Base-by-base conservation (phyloP, 2,329 filamentous ascomycete species). In the Colletotrichum truncatum region DNA sequence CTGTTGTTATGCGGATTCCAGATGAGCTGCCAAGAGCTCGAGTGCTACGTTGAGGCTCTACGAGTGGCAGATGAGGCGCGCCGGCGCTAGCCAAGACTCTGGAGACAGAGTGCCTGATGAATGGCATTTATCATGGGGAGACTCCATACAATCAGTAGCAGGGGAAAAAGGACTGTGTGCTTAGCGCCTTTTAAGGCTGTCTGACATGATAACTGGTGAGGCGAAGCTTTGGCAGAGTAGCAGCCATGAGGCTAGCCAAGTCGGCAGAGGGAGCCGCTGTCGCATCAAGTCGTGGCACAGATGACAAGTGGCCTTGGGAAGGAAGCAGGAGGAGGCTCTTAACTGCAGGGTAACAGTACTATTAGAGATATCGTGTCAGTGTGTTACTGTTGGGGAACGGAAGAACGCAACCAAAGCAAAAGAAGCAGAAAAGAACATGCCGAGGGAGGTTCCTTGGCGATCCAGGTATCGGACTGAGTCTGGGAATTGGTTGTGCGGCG, bases 401-500 rank as follows among this genome's bases (percentile, higher is more conserved):
- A 38, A 63, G 18, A 39, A 41, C 32, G 41, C 39, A 38, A 32
- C 43, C 43, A 48, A n/a, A 49, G 54, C 48, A 52, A 4, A 18
- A 34, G 16, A 21, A 28, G 21, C 28, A 64, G 45, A 48, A 39
- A 43, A 30, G 34, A 21, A 11, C n/a, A 11, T 10, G 48, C 48
- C 43, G 43, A 56, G 51, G 57, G 64, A 66, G 38, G 23, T 48
- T 53, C 52, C 64, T 66, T 66, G 64, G 64, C 64, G 52, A 57
- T 64, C 30, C 46, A 46, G 64, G 53, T 58, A 64, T 64, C 52
- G 59, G 52, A 53, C 64, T 57, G 59, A 64, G 64, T 64, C 64
- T 64, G 58, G 53, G 60, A 64, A 36, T 56, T 28, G 48, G 56
- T 53, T 66, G 59, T 66, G 64, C 64, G 64, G 64, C 64, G 64